Evolutionary conservation across 2,329 filamentous ascomycete genomes (phyloP), one percentile per base, ranked within the genome.

Genomic region (Phyllosticta paracitricarpa): DNA sequence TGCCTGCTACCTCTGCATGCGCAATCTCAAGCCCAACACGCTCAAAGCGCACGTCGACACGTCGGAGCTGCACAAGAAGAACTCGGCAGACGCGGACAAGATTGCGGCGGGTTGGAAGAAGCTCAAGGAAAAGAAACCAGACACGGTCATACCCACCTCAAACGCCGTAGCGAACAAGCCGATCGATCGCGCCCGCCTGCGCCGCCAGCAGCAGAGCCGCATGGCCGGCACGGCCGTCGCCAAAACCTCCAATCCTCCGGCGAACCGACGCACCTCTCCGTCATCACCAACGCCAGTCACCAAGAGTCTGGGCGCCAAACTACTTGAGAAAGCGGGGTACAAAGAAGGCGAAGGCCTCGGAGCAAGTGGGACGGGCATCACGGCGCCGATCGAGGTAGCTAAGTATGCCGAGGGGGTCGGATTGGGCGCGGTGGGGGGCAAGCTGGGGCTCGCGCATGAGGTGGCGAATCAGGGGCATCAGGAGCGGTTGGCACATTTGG

Each of bases 251-350:
- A 7, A 2, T 4, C 33, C 33, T 14, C 51, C 17, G 40, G 3
- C 8, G 14, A 52, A 6, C 12, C 22, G 7, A 17, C 58, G 6
- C 17, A 57, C 58, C 17, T 65, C 71, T 19, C 52, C 65, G 4
- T 62, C 68, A 1, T 62, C 70, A 7, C 71, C 75, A 33, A 73
- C 78, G 6, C 70, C 71, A 57, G 74, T 78, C 63, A 85, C 83
- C 40, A 89, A 87, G 71, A 86, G 86, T 12, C 89, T 87, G 71
- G 86, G 86, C 10, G 84, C 84, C 0, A 83, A 84, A 2, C 79
- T 89, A 68, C 77, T 90, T 51, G 83, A 84, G 51, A 89, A 89
- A 76, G 88, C 89, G 83, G 87, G 87, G 26, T 89, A 86, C 86
- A 83, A 77, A 24, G 77, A 80, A 0, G 87, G 87, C 8, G 78